Conservation (phyloP, 805 yeast species). For the Wickerhamiella qilinensis region DNA sequence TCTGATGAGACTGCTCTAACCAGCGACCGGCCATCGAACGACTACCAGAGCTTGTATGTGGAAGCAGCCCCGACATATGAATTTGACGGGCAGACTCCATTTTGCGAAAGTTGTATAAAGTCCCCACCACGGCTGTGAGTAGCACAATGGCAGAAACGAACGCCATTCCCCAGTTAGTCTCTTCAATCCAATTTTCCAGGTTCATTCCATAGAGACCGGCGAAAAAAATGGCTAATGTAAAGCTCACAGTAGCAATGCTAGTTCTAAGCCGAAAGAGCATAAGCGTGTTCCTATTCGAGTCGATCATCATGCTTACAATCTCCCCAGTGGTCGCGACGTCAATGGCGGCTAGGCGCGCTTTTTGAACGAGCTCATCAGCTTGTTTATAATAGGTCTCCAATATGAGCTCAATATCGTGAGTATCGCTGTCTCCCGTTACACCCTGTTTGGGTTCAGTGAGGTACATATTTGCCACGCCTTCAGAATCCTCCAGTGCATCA, state of each 20-base stretch:
- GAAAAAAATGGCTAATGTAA: slow-evolving; percentile 66
- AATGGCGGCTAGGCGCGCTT: slow-evolving; percentile 63
- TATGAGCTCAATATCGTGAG: slow-evolving; percentile 62
- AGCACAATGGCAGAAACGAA: slow-evolving; percentile 31
- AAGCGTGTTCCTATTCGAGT: slow-evolving; percentile 77
- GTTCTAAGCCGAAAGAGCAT: slow-evolving; percentile 76
- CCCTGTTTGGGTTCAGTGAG: slow-evolving; percentile 35
- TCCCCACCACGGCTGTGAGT: slow-evolving; percentile 28
- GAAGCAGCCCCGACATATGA: slow-evolving; percentile 29
- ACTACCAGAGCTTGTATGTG: neutral
- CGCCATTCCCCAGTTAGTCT: slow-evolving; percentile 51
- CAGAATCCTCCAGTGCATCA: slow-evolving; percentile 73
- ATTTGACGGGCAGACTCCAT: slow-evolving; percentile 52
- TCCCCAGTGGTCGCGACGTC: slow-evolving; percentile 87
- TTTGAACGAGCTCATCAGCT: slow-evolving; percentile 86
- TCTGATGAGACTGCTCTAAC: too few relatives aligned
- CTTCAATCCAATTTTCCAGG: slow-evolving; percentile 81
- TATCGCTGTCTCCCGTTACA: slow-evolving; percentile 12
- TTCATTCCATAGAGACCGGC: slow-evolving; percentile 96
- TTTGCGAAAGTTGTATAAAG: slow-evolving; percentile 38
- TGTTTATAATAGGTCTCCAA: slow-evolving; percentile 81
- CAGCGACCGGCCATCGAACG: slow-evolving; percentile 8
- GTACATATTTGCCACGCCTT: slow-evolving; percentile 68
- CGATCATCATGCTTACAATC: slow-evolving; percentile 77
- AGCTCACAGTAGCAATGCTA: slow-evolving; percentile 69